Base-by-base conservation (phyloP, 176 grass and related monocot genomes). In the Sorghum bicolor region DNA sequence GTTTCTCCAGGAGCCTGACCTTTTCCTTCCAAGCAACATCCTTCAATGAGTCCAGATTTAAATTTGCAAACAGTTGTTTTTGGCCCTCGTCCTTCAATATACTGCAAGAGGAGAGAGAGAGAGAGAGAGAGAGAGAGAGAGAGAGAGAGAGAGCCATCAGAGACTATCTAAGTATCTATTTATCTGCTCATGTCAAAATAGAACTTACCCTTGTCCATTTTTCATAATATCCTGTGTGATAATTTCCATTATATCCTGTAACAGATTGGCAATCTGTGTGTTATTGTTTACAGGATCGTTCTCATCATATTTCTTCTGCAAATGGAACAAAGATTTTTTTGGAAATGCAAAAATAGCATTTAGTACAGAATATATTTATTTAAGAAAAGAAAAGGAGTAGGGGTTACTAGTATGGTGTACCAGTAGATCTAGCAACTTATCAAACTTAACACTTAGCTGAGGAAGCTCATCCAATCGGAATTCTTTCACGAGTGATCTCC, bases 161-260 rank as follows among this genome's bases (percentile, higher is more conserved):
- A 64, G 45, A 68, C 6, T 12, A 33, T 33, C 32, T 33, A n/a
- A 58, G 22, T 58, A 48, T 47, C 45, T 39, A 64, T 79, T 13
- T 67, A 37, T 14, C 13, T 84, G 61, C 31, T 53, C 5, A 64
- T 67, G 50, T 87, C 4, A 69, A 10, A 2, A 75, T 58, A 76
- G 45, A 68, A 78, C 57, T 87, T 96, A 99, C 96, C 60, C 82
- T 31, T 80, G 82, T 64, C 55, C 83, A 64, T 79, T 44, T 60
- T 34, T 86, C 93, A 99, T 99, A 71, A 98, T 86, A 77, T 96
- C 93, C 34, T 94, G 96, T 8, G 84, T 90, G 82, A 94, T 91
- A 44, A 99, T 96, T 79, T 96, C 96, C 93, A 99, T 94, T 79
- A 91, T 96, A 76, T 99, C 96, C 85, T 96, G 96, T 74, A 99